Conservation (phyloP, 2,329 filamentous ascomycete genomes). For the Mollisiaceae sp. region DNA sequence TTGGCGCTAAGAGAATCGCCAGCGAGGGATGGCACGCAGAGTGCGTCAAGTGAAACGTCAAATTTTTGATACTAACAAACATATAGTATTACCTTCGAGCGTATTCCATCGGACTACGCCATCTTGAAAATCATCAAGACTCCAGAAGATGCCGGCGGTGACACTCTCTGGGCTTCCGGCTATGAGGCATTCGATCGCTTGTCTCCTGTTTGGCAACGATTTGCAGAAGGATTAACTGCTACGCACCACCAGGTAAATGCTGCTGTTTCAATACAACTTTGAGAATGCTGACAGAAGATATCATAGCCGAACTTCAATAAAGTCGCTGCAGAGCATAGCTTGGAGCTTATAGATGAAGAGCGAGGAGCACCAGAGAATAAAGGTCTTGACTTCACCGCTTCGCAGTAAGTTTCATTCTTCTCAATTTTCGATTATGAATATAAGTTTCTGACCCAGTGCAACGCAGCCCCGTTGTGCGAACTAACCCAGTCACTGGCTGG, state of each 20-base stretch:
- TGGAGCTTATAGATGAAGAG: slow-evolving; percentile 49
- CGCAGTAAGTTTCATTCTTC: slow-evolving; percentile 42
- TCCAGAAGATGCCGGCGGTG: slow-evolving; percentile 50
- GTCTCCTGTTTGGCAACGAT: slow-evolving; percentile 45
- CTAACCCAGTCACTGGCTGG: slow-evolving; percentile 63
- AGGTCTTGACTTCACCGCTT: slow-evolving; percentile 43
- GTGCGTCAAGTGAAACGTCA: slow-evolving; percentile 21
- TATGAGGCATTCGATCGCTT: slow-evolving; percentile 61
- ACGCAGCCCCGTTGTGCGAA: slow-evolving; percentile 56
- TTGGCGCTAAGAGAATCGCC: slow-evolving; percentile 55
- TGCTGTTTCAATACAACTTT: not conserved
- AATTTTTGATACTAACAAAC: slow-evolving; percentile 44
- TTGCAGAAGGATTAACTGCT: slow-evolving; percentile 29
- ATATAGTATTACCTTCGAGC: slow-evolving; percentile 54
- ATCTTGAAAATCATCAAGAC: slow-evolving; percentile 55
- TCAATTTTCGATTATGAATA: not conserved
- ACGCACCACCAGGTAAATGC: slow-evolving; percentile 26
- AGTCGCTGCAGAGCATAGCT: slow-evolving; percentile 26
- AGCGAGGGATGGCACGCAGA: slow-evolving; percentile 57
- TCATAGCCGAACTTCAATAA: slow-evolving; percentile 29
- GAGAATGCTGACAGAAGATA: not conserved
- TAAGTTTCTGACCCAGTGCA: not conserved
- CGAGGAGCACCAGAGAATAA: slow-evolving; percentile 50
- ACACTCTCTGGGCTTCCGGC: slow-evolving; percentile 55
- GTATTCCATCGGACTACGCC: slow-evolving; percentile 57